Percentiles rank a stretch among this genome's conserved stretches.
Evolutionary conservation across 106 monocot species (phyloP).

Genomic region (Dendrobium officinale): DNA sequence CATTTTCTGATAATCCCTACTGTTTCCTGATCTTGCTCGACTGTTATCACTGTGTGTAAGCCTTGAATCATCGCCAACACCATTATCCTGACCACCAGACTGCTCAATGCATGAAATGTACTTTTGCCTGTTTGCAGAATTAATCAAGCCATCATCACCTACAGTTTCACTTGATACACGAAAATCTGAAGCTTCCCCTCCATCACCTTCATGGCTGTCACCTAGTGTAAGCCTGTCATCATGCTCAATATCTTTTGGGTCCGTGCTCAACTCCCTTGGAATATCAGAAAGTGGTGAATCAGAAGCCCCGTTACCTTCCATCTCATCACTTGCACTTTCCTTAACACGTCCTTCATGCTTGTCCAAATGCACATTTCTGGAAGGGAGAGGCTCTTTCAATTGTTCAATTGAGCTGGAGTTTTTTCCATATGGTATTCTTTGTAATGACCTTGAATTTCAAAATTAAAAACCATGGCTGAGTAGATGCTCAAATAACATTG

Average conservation of each 20-base stretch:
- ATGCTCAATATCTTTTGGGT: conserved; percentile 27
- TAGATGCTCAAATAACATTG: not conserved
- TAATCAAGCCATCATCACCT: conserved; percentile 27
- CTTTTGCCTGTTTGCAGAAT: conserved; percentile 44
- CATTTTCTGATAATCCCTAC: conserved; percentile 33
- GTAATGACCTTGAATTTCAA: conserved; percentile 21
- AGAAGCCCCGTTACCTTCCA: conserved; percentile 17
- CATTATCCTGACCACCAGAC: conserved; percentile 18
- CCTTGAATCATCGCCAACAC: conserved; percentile 33
- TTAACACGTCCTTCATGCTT: conserved; percentile 16
- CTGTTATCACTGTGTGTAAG: conserved; percentile 35
- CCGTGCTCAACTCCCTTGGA: conserved; percentile 28
- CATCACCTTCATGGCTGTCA: conserved; percentile 42
- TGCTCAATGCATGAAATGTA: conserved; percentile 42
- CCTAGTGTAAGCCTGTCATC: conserved; percentile 41
- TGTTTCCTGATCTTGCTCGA: conserved; percentile 41
- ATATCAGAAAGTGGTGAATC: conserved; percentile 20
- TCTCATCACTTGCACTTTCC: conserved; percentile 21
- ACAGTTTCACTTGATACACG: conserved; percentile 26
- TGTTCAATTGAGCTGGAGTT: conserved; percentile 16
- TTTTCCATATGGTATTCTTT: conserved; percentile 24
- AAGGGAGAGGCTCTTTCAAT: conserved; percentile 20
- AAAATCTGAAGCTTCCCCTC: conserved; percentile 46
- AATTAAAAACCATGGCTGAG: not conserved
- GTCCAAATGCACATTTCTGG: conserved; percentile 12